Base-by-base conservation (phyloP, 2,329 filamentous ascomycete genomes). In the Thermothelomyces thermophilus region DNA sequence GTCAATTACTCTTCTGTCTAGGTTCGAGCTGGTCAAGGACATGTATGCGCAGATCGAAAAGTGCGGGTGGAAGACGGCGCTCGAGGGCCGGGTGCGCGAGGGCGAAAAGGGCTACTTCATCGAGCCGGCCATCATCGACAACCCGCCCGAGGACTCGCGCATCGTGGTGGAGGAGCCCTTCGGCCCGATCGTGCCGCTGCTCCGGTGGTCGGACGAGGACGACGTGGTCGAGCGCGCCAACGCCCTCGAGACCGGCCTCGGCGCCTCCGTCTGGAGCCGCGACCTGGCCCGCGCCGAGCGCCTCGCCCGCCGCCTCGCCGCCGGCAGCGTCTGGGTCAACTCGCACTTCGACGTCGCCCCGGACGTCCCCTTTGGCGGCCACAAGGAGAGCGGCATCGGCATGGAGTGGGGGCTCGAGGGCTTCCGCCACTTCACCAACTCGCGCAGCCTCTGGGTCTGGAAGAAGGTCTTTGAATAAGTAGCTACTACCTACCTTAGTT, bases 301-400 rank as follows among this genome's bases (percentile, higher is more conserved):
- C 36, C 71, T 79, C 50, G 75, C 71, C 3, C 63, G 65, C 35
- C 62, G 67, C 22, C 61, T 82, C 14, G 67, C 76, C 59, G 73
- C 76, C n/a, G 77, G 77, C 1, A 77, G 66, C 26, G 73, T 80
- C 16, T 81, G 73, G 63, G 68, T 80, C 49, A 82, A 82, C 64
- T 61, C 63, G 1, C 69, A 72, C 53, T 68, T 68, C n/a, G 68
- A 71, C 8, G 34, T 70, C 0, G 58, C 61, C 0, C 64, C 69
- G 0, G 56, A 66, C 1, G 65, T 65, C 2, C 68, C 74, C 0
- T 77, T 74, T 54, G 73, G 72, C 0, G 75, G 77, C 0, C 70
- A 74, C 57, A 79, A 79, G 62, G 55, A 70, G 30, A 78, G 74
- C 43, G 76, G 75, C 0, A 57, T 77, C 1, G 75, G 76, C 0